These are phyloP conservation scores for Metschnikowia corniflorae DNA, from an alignment of 805 yeast genomes.

Conservation along the genomic window DNA sequence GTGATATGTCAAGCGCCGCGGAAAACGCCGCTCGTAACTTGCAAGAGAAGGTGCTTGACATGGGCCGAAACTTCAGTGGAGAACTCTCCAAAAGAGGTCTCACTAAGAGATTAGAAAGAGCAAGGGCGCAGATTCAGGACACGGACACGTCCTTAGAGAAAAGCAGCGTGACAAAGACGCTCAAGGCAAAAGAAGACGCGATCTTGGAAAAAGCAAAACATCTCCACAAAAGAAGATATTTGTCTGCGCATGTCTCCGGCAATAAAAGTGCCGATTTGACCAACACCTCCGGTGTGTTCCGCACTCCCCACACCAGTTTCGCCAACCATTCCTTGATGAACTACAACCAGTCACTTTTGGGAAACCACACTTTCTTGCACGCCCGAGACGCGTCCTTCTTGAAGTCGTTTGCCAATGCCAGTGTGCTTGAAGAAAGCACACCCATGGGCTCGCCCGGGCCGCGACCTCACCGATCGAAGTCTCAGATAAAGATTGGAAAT, in stretches of 20 bases:
- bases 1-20: constrained; percentile 32
- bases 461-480: constrained; percentile 6
- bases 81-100: constrained; percentile 29
- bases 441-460: constrained; percentile 30
- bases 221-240: constrained; percentile 29
- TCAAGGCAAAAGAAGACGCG: constrained; percentile 20
- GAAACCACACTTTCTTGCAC: constrained; percentile 9
- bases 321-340: constrained; percentile 15
- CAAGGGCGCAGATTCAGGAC: constrained; percentile 2
- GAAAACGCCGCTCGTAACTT: constrained; percentile 26
- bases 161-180: not conserved
- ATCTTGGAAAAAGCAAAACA: constrained; percentile 28
- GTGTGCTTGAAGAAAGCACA: constrained; percentile 37
- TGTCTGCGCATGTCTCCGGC: constrained; percentile 26
- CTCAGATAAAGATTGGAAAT: not conserved
- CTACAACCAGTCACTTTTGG: constrained; percentile 17
- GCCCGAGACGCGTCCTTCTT: constrained; percentile 26
- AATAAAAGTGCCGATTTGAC: constrained; percentile 13
- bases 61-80: constrained; percentile 26
- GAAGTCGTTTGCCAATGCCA: constrained; percentile 27
- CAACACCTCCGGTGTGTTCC: constrained; percentile 10
- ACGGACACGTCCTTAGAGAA: not conserved
- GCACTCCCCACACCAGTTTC: constrained; percentile 14
- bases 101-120: constrained; percentile 18
- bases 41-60: constrained; percentile 19